Base-by-base conservation (phyloP, 805 yeast species). In the Spathaspora gorwiae region DNA sequence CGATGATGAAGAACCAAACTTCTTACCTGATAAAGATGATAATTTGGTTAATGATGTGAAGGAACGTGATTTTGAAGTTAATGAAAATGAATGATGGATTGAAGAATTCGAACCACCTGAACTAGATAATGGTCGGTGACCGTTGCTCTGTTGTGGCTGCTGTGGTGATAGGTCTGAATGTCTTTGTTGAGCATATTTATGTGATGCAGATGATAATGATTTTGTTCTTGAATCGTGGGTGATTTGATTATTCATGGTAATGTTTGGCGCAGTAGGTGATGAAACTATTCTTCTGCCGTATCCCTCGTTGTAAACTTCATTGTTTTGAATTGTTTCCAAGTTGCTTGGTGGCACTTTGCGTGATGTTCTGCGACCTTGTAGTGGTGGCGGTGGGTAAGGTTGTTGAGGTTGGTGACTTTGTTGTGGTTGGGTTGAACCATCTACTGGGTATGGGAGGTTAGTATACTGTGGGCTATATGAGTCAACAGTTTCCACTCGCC, bases 11-110 rank as follows among this genome's bases (percentile, higher is more conserved):
- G 71, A 66, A 39, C 54, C 59, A 47, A 66, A 64, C 51, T 66
- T 69, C 44, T 68, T 69, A n/a, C 72, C 65, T 6, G 75, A 66
- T 26, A 70, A 59, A 2, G 70, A 67, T 3, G 75, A 68, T 15
- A 70, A 57, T 48, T 70, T 72, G 11, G 69, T 61, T 40, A 72
- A 59, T 1, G 76, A 71, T 13, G 70, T 61, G 44, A 70, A 68
- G 1, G 75, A 70, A 32, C 74, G 53, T 2, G 73, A 66, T 43
- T 66, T 68, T 7, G 74, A 19, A 67, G 70, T 57, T 13, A 70
- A 56, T 24, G 73, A 67, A 44, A 62, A 62, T 2, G 68, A 54
- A 44, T 70, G 73, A 49, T 60, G 64, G 26, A 54, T 51, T 24
- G 59, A 52, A 12, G 55, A 52, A 37, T n/a, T 52, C 1, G 56